These are phyloP conservation scores for Tricholoma hemisulphureum DNA, from an alignment of 768 basidiomycete genomes.

Conservation along the genomic window DNA sequence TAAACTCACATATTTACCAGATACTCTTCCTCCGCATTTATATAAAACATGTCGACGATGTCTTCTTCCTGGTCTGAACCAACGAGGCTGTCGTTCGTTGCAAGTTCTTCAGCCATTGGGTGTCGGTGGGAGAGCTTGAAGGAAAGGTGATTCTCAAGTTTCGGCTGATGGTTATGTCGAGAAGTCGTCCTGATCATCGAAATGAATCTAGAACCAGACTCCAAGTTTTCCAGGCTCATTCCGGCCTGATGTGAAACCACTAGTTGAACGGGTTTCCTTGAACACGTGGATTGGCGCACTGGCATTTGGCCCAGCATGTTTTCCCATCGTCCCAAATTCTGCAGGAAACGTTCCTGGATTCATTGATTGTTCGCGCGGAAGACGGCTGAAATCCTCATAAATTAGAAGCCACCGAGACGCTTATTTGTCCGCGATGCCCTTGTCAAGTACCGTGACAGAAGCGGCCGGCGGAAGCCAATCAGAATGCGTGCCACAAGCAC, in stretches of 20 bases:
- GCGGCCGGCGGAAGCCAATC: background rate
- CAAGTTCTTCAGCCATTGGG: constrained; percentile 1
- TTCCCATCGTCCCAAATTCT: background rate
- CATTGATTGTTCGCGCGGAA: background rate
- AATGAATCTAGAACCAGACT: background rate
- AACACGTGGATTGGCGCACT: background rate
- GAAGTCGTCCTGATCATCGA: background rate
- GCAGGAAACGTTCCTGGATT: background rate
- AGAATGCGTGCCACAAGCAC: background rate
- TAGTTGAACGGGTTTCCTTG: background rate
- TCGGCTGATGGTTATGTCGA: background rate
- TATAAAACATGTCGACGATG: background rate
- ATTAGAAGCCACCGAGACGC: background rate
- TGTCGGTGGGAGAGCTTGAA: background rate
- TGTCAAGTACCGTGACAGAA: background rate
- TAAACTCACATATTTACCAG: background rate
- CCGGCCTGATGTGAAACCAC: background rate
- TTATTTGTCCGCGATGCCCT: background rate
- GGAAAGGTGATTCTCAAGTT: background rate
- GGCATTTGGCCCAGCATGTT: background rate
- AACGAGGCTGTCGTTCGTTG: background rate
- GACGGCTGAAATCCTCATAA: background rate
- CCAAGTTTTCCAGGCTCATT: constrained; percentile 1
- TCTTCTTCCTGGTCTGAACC: background rate
- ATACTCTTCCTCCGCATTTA: background rate